phyloP scores from a whole-genome alignment of 805 yeast species.

The Millerago galiae region DNA sequence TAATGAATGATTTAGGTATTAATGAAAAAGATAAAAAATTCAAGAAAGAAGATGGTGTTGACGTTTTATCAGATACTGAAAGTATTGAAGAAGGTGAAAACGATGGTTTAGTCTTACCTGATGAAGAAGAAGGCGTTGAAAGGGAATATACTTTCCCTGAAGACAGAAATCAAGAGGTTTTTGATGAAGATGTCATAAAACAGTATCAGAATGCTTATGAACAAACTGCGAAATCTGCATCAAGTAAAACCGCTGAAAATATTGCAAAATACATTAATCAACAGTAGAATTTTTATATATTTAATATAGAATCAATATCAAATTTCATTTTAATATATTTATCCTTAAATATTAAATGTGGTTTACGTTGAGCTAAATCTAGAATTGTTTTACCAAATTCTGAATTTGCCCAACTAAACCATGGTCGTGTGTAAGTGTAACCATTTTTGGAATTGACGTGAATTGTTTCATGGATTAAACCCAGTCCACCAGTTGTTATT shows the following conservation, averaged over 20 bases:
- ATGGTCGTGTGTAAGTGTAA: slow-evolving; percentile 60
- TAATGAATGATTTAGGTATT: slow-evolving; percentile 85
- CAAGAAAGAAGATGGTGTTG: slow-evolving; percentile 35
- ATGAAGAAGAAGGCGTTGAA: slow-evolving; percentile 45
- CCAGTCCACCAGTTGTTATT: slow-evolving; percentile 63
- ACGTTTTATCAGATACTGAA: slow-evolving; percentile 49
- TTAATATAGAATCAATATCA: slow-evolving; percentile 4
- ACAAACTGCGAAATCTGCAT: slow-evolving; percentile 50
- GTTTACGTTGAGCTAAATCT: slow-evolving; percentile 66
- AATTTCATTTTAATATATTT: slow-evolving; percentile 21
- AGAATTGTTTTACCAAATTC: slow-evolving; percentile 87
- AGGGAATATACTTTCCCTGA: slow-evolving; percentile 71
- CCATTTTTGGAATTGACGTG: slow-evolving; percentile 50
- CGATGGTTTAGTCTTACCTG: slow-evolving; percentile 35
- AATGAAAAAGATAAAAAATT: slow-evolving; percentile 33
- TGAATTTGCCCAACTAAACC: slow-evolving; percentile 95
- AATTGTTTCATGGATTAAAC: slow-evolving; percentile 80
- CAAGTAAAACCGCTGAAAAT: slow-evolving; percentile 63
- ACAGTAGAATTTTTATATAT: slow-evolving; percentile 3
- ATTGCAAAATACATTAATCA: slow-evolving; percentile 61
- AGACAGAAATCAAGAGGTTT: slow-evolving; percentile 56
- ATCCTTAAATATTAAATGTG: slow-evolving; percentile 57
- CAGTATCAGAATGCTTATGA: slow-evolving; percentile 73
- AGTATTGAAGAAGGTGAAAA: slow-evolving; percentile 37
- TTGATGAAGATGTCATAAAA: slow-evolving; percentile 46